Evolutionary conservation across 140 eudicot genomes (phyloP).

Genomic region (Stevia rebaudiana): DNA sequence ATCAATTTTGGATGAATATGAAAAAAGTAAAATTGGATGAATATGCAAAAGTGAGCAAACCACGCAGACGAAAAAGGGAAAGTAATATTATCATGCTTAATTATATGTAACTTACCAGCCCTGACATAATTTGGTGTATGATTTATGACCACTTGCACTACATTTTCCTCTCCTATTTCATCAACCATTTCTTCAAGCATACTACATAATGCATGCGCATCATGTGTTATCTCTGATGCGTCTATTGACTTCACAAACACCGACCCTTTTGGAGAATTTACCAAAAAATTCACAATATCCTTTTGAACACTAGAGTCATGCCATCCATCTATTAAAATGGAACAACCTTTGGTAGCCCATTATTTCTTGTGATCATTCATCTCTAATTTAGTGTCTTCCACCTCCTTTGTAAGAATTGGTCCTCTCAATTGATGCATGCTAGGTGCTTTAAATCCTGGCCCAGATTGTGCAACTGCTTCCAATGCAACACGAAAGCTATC

Average conservation of each 20-base stretch:
- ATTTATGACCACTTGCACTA: background rate
- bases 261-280: background rate
- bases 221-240: background rate
- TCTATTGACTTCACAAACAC: background rate
- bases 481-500: background rate
- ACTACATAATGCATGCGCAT: background rate
- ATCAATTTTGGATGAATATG: too few species aligned
- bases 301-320: too few species aligned
- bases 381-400: background rate
- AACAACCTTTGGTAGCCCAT: too few species aligned
- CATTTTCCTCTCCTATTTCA: background rate
- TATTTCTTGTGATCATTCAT: too few species aligned
- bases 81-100: too few species aligned
- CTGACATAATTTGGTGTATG: background rate
- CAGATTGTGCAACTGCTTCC: conserved; percentile 16
- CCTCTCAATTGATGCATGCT: conserved; percentile 7
- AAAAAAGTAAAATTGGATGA: too few species aligned
- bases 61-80: too few species aligned
- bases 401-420: background rate
- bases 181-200: conserved; percentile 13
- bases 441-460: conserved; percentile 19
- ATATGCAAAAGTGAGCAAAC: too few species aligned
- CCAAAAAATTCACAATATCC: background rate
- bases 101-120: background rate
- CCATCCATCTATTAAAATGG: too few species aligned